These are phyloP conservation scores for Sedum album DNA, from an alignment of 164 flowering plant genomes.

Conservation along the genomic window DNA sequence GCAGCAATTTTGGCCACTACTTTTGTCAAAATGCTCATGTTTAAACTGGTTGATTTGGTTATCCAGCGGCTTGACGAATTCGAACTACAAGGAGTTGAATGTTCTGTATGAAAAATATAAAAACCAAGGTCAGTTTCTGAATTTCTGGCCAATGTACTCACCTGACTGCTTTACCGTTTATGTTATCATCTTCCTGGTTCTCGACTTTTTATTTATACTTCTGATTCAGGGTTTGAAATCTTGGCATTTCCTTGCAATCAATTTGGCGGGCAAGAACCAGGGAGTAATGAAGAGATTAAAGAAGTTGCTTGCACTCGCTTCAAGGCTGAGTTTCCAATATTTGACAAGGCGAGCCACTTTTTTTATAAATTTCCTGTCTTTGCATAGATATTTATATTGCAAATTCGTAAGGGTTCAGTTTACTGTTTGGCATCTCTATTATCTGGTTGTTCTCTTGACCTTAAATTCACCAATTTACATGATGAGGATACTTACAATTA, in stretches of 20 bases:
- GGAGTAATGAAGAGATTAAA: constrained; percentile 62
- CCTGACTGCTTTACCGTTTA: neutral
- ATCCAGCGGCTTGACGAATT: constrained; percentile 69
- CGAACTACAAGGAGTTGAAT: constrained; percentile 84
- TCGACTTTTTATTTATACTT: neutral
- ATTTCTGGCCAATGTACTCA: neutral
- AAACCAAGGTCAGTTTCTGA: constrained; percentile 47
- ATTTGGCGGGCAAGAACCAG: constrained; percentile 83
- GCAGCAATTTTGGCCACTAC: no score
- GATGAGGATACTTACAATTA: neutral
- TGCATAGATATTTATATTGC: neutral
- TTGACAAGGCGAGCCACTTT: constrained; percentile 57
- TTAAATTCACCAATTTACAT: neutral
- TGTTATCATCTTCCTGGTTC: neutral
- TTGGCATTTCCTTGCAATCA: constrained; percentile 97
- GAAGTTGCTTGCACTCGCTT: constrained; percentile 62
- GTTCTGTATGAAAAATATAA: constrained; percentile 70
- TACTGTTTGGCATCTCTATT: neutral
- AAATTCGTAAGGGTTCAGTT: neutral
- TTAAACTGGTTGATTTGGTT: neutral
- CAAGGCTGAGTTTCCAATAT: constrained; percentile 90
- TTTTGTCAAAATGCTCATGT: neutral
- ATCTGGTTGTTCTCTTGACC: neutral
- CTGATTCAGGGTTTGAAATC: constrained; percentile 63
- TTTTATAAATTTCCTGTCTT: neutral